phyloP scores from a whole-genome alignment of 2,329 filamentous ascomycete species.

The Shiraia bambusicola region DNA sequence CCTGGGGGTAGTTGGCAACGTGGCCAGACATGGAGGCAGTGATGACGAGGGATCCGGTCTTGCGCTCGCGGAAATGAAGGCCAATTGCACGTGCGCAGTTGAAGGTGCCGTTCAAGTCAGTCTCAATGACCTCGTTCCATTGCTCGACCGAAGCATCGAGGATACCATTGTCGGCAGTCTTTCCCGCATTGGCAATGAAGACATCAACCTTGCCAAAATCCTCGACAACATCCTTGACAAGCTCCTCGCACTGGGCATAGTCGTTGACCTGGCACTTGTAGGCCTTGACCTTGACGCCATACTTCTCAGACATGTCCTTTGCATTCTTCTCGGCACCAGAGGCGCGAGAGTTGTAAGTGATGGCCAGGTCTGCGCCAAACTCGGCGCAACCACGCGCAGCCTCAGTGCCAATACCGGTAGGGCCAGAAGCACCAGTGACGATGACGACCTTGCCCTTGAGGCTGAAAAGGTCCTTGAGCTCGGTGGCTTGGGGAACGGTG shows the following conservation, averaged over 20 bases:
- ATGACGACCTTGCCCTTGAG: conserved; percentile 57
- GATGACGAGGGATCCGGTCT: conserved; percentile 65
- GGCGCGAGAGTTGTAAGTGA: conserved; percentile 66
- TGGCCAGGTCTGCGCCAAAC: conserved; percentile 64
- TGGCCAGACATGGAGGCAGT: conserved; percentile 76
- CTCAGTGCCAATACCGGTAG: conserved; percentile 68
- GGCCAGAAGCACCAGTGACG: conserved; percentile 58
- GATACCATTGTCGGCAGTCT: conserved; percentile 68
- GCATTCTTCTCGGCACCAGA: conserved; percentile 67
- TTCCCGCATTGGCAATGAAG: conserved; percentile 70
- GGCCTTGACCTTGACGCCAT: conserved; percentile 66
- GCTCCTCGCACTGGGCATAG: conserved; percentile 58
- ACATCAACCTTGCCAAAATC: conserved; percentile 72
- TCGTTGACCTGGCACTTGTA: conserved; percentile 65
- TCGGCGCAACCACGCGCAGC: conserved; percentile 66
- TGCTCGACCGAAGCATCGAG: conserved; percentile 70
- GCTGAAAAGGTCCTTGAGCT: conserved; percentile 58
- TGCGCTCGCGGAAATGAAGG: conserved; percentile 69
- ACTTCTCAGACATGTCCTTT: conserved; percentile 59
- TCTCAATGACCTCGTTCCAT: conserved; percentile 75
- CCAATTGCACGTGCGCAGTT: conserved; percentile 90
- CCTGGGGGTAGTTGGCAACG: conserved; percentile 80
- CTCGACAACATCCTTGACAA: conserved; percentile 61
- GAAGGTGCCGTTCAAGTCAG: conserved; percentile 85
- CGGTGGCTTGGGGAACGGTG: conserved; percentile 57